Conservation (phyloP, 164 flowering plant genomes). For the Vitis cinerea region DNA sequence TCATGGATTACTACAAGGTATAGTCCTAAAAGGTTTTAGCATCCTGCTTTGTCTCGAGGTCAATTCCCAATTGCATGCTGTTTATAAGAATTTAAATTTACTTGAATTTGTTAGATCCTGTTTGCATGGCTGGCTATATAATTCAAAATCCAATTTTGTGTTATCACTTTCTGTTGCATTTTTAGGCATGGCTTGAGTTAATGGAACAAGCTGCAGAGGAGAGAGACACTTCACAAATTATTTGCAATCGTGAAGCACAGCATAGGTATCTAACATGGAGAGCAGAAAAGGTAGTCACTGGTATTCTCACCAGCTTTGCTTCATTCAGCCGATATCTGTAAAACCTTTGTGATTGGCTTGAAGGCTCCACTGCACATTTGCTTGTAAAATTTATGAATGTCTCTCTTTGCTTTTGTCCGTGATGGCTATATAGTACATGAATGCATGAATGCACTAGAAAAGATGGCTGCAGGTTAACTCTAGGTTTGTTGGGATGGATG, state of each 20-base stretch:
- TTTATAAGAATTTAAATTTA: too few species aligned
- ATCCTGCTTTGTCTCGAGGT: neutral
- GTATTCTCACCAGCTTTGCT: too few species aligned
- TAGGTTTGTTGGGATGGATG: too few species aligned
- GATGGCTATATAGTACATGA: too few species aligned
- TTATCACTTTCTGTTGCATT: constrained; percentile 7
- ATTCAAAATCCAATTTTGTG: neutral
- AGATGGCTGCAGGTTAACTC: too few species aligned
- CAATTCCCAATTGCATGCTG: neutral
- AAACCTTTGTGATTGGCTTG: too few species aligned
- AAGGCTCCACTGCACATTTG: too few species aligned
- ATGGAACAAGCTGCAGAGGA: constrained; percentile 62
- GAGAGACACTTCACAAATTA: constrained; percentile 41
- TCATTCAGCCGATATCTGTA: too few species aligned
- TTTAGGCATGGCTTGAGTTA: constrained; percentile 82
- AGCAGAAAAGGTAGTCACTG: constrained; percentile 67
- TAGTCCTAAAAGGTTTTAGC: neutral
- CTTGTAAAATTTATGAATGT: too few species aligned
- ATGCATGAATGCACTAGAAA: too few species aligned
- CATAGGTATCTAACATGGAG: constrained; percentile 94
- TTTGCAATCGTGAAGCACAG: constrained; percentile 65
- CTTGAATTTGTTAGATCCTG: neutral
- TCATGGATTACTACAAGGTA: constrained; percentile 87
- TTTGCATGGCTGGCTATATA: neutral
- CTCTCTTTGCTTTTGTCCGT: too few species aligned